phyloP scores from a whole-genome alignment of 495 filamentous ascomycete genomes.

The Aspergillus olivimuriae region DNA sequence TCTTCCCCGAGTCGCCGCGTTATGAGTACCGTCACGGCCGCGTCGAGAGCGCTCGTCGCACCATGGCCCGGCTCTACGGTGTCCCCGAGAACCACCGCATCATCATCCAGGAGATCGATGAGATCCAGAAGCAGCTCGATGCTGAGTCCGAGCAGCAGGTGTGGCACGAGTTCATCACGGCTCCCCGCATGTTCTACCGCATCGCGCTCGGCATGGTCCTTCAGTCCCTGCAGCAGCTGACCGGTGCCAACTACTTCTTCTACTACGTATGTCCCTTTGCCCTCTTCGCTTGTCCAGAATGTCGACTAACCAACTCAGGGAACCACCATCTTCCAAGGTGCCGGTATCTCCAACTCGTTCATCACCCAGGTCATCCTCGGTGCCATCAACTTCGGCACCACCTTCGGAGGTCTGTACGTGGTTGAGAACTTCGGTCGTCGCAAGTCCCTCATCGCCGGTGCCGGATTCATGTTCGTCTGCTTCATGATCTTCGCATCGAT shows the following conservation, averaged over 20 bases:
- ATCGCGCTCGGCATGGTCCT: constrained; percentile 60
- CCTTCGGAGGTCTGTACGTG: constrained; percentile 64
- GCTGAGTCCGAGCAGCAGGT: constrained; percentile 49
- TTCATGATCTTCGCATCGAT: constrained; percentile 68
- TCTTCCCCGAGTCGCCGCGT: constrained; percentile 67
- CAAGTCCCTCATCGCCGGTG: constrained; percentile 60
- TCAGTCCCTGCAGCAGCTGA: constrained; percentile 64
- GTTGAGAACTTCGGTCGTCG: constrained; percentile 68
- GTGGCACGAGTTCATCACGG: constrained; percentile 65
- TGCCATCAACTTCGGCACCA: constrained; percentile 65
- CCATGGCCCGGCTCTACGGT: constrained; percentile 64
- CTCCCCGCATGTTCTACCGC: constrained; percentile 67
- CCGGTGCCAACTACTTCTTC: constrained; percentile 70
- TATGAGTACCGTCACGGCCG: constrained; percentile 61
- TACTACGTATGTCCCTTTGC: constrained; percentile 58
- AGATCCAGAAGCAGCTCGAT: constrained; percentile 54
- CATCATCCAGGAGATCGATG: constrained; percentile 61
- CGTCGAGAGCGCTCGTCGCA: constrained; percentile 55
- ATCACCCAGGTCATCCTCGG: constrained; percentile 69
- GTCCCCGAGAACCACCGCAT: constrained; percentile 57
- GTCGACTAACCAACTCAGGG: constrained; percentile 34
- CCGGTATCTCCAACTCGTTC: constrained; percentile 63
- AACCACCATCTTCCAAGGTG: constrained; percentile 64
- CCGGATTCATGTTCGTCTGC: constrained; percentile 60
- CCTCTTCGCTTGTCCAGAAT: background rate